phyloP scores from a whole-genome alignment of 495 filamentous ascomycete species.

The Hypoxylon perforatum region DNA sequence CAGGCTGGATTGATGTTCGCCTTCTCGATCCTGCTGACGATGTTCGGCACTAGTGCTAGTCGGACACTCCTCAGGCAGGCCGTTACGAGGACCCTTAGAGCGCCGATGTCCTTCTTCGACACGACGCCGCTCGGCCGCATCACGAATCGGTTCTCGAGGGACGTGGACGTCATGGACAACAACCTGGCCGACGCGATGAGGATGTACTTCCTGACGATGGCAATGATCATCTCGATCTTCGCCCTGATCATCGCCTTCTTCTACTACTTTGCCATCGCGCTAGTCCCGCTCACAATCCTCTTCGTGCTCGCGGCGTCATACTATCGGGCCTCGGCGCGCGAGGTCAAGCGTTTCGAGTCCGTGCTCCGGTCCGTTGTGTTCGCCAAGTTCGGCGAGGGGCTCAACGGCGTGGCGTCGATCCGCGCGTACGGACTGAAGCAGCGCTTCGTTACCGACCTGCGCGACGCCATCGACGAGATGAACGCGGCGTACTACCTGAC shows the following conservation, averaged over 20 bases:
- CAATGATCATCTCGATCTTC: constrained; percentile 82
- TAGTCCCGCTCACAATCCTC: constrained; percentile 80
- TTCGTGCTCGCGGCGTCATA: constrained; percentile 88
- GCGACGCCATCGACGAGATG: constrained; percentile 84
- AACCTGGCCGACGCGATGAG: constrained; percentile 88
- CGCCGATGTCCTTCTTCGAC: constrained; percentile 97
- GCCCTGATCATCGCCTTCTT: constrained; percentile 91
- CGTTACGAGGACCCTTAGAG: constrained; percentile 81
- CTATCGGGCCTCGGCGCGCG: constrained; percentile 89
- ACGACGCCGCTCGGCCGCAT: constrained; percentile 97
- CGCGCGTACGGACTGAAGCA: constrained; percentile 85
- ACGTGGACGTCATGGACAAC: constrained; percentile 97
- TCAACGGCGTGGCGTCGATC: constrained; percentile 85
- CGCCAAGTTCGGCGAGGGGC: constrained; percentile 89
- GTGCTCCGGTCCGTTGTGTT: constrained; percentile 88
- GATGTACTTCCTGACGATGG: constrained; percentile 89
- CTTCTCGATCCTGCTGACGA: constrained; percentile 70
- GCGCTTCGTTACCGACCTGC: constrained; percentile 75
- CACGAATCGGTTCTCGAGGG: constrained; percentile 95
- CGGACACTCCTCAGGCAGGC: constrained; percentile 87
- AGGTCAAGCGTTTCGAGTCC: constrained; percentile 93
- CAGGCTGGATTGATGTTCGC: constrained; percentile 86
- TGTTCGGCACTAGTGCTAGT: constrained; percentile 82
- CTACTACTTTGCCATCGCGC: constrained; percentile 91
- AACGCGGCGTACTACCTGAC: constrained; percentile 93